Evolutionary conservation across 2,329 filamentous ascomycete genomes (phyloP), one percentile per base, ranked within the genome.

Genomic region (Hymenoscyphus fructigenus): DNA sequence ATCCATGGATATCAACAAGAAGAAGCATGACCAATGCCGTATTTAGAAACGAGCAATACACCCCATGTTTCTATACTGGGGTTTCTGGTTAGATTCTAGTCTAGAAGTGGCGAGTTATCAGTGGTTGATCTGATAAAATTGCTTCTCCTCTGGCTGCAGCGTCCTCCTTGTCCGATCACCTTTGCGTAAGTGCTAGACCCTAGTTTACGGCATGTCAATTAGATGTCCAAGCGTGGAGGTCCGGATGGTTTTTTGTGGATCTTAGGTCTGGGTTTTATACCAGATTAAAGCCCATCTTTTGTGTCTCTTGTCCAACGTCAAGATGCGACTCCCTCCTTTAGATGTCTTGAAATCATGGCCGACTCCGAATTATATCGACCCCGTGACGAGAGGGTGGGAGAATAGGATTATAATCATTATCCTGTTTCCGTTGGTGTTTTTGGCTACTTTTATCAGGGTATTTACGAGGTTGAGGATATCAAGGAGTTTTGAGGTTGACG

Each of bases 401-500:
- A 77, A 79, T 26, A 73, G 82, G 14, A 74, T 82, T 26, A 72
- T 80, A 5, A 77, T 79, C 28, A 69, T 80, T 4, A 65, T 80
- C 2, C 73, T 80, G 36, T 72, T 79, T n/a, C 69, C 69, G 3
- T 55, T 83, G 3, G 77, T 79, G 0, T 73, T 79, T 10, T 32
- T 79, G 1, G 71, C 81, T 1, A 79, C 81, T 60, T 62, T 68
- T 15, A 75, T 81, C 36, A 78, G 83, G 23, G 73, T 84, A 56
- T 84, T 79, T 72, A 81, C 81, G 17, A 77, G 82, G 17, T 32
- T 81, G 1, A 69, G 72, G 14, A 76, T 84, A 29, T 79, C 79
- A 12, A 79, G 76, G 67, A 83, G 79, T 23, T 75, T 78, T 32
- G 82, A 82, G 15, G 26, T 80, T 5, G 82, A 84, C 65, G 82